Conservation (phyloP, 441 rosid species). For the Manihot esculenta region DNA sequence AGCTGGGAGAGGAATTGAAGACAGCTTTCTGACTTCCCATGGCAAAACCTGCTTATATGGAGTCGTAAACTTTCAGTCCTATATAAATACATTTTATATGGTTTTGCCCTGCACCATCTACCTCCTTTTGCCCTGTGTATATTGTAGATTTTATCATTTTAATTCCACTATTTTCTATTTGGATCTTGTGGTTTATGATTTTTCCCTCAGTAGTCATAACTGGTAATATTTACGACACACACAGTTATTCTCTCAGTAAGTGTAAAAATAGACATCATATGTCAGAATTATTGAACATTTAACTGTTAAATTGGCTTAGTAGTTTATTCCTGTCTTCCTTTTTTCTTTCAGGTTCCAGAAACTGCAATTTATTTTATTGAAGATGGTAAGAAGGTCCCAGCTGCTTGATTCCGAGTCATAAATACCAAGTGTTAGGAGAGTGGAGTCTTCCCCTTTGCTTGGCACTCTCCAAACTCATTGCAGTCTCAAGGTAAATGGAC, state of each 20-base stretch:
- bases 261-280: neutral
- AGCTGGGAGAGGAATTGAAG: neutral
- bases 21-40: neutral
- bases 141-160: neutral
- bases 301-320: neutral
- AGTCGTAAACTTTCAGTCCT: neutral
- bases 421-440: too few species aligned
- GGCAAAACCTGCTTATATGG: neutral
- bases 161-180: neutral
- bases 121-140: too few species aligned
- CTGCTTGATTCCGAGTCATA: conserved; percentile 22
- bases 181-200: neutral
- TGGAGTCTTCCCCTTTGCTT: neutral
- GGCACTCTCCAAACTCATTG: neutral
- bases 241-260: too few species aligned
- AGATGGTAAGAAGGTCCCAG: conserved; percentile 79
- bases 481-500: conserved; percentile 2
- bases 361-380: conserved; percentile 77
- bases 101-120: too few species aligned
- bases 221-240: too few species aligned
- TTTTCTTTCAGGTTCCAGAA: conserved; percentile 60
- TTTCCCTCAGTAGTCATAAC: too few species aligned
- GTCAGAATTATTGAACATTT: neutral
- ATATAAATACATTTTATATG: too few species aligned
- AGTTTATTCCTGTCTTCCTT: neutral